Conservation (phyloP, 2,329 filamentous ascomycete species). For the Aspergillus latus region DNA sequence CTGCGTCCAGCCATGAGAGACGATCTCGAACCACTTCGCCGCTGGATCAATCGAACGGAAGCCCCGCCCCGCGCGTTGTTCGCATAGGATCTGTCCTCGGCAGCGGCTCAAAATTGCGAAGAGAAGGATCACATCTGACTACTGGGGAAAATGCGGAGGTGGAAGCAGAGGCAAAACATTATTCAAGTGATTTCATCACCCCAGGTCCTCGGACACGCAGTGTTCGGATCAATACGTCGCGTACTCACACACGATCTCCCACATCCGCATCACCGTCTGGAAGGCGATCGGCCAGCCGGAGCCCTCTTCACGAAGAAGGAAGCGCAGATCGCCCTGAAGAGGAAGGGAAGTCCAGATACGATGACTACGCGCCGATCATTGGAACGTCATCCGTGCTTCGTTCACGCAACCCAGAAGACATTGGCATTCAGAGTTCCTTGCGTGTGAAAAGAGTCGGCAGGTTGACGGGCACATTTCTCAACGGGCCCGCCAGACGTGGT, state of each 20-base stretch:
- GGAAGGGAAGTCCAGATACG: conserved; percentile 32
- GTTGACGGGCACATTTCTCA: conserved; percentile 73
- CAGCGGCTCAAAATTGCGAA: conserved; percentile 30
- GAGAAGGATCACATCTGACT: conserved; percentile 42
- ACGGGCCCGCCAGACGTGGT: conserved; percentile 75
- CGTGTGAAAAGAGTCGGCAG: conserved; percentile 75
- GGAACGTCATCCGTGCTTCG: conserved; percentile 41
- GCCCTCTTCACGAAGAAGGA: conserved; percentile 31
- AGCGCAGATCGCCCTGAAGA: conserved; percentile 37
- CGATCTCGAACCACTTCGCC: conserved; percentile 40
- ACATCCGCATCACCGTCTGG: conserved; percentile 39
- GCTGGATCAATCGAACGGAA: conserved; percentile 40
- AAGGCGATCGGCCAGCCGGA: conserved; percentile 32
- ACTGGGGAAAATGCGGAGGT: conserved; percentile 34
- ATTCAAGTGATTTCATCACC: conserved; percentile 44
- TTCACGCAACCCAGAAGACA: conserved; percentile 59
- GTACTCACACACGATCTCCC: conserved; percentile 44
- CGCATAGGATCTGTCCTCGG: conserved; percentile 38
- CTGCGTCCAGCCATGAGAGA: conserved; percentile 32
- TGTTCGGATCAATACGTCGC: conserved; percentile 43
- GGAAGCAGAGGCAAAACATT: conserved; percentile 26
- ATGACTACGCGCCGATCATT: conserved; percentile 34
- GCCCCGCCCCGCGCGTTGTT: conserved; percentile 44
- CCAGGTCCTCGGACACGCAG: conserved; percentile 47
- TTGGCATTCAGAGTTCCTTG: conserved; percentile 69